Base-by-base conservation (phyloP, 225 moss, liverwort and hornwort genomes). In the Anthoceros angustus region DNA sequence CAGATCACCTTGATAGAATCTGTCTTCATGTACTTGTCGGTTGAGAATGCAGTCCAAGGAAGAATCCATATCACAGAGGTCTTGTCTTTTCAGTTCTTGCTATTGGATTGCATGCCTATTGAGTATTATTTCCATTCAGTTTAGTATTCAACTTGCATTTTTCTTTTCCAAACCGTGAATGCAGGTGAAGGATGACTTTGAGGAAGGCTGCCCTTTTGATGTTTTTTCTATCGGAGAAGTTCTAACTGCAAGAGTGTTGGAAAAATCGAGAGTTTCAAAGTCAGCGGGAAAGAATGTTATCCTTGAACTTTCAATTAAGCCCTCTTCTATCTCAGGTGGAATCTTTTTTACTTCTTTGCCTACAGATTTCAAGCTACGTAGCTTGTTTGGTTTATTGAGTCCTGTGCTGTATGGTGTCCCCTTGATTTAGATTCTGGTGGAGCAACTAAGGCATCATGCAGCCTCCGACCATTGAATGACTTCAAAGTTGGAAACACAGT, bases 41-140 rank as follows among this genome's bases (percentile, higher is more conserved):
- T 91, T 26, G 78, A 77, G 45, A 74, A 70, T 21, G 65, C 60
- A 45, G 72, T 71, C 71, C 78, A 77, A 70, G 98, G 98, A 66
- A 70, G 77, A 49, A 75, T 99, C 69, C 89, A 92, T 26, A 80
- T 99, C 62, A 82, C 89, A 40, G 89, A 99, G 89, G 98, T 89
- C 72, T 74, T 71, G 42, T 26, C 50, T 40, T 41, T 39, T 64
- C 41, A 11, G 20, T 10, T 0, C 48, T 42, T 42, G 25, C n/a
- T 42, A 2, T 63, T 10, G 42, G 42, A 65, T 5, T 64, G 12
- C 21, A 21, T 46, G 18, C 42, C 6, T 6, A 18, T 25, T 14
- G 7, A 48, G 64, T 18, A 14, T 42, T 20, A 15, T 48, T 20
- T 46, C 55, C 6, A 23, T 24, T 7, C 20, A 40, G 64, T 32